A percentile compares a stretch with the other conserved stretches of the same genome.
phyloP scores from a whole-genome alignment of 1,284 basidiomycete genomes.

The Paramarasmius palmivorus region DNA sequence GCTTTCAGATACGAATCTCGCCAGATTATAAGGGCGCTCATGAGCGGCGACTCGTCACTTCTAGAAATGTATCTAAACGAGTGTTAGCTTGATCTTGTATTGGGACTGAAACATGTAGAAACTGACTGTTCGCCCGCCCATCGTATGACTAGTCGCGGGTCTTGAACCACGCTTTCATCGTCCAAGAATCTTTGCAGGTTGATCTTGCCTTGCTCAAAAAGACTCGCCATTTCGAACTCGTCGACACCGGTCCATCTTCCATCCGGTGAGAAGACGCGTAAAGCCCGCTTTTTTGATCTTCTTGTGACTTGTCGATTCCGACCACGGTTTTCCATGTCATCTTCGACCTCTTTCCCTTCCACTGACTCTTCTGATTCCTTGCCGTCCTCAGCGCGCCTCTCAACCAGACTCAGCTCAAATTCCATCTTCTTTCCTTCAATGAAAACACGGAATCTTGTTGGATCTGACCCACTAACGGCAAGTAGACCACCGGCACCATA shows the following conservation, averaged over 20 bases:
- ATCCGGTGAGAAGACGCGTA: slow-evolving; percentile 14
- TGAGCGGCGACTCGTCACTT: slow-evolving; percentile 61
- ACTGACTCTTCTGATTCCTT: slow-evolving; percentile 21
- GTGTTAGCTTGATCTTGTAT: slow-evolving; percentile 1
- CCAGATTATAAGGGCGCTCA: slow-evolving; percentile 66
- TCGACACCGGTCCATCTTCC: slow-evolving; percentile 32
- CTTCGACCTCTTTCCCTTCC: slow-evolving; percentile 21
- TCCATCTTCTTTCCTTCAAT: slow-evolving; percentile 55
- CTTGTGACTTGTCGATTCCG: slow-evolving; percentile 2
- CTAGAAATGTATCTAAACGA: slow-evolving; percentile 63
- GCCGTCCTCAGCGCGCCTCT: slow-evolving; percentile 10
- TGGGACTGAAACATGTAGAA: not conserved
- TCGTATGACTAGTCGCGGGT: slow-evolving; percentile 61
- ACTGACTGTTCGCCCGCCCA: slow-evolving; percentile 65
- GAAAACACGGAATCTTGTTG: slow-evolving; percentile 52
- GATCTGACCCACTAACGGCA: slow-evolving; percentile 49
- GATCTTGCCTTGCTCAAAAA: slow-evolving; percentile 57
- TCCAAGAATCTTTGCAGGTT: slow-evolving; percentile 56
- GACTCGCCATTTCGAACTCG: slow-evolving; percentile 49
- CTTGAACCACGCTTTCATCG: slow-evolving; percentile 52
- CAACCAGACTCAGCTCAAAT: slow-evolving; percentile 67
- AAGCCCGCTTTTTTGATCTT: slow-evolving; percentile 19
- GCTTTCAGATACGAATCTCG: slow-evolving; percentile 39
- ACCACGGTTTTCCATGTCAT: slow-evolving; percentile 12
- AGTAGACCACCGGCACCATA: slow-evolving; percentile 57